Base-by-base conservation (phyloP, 2,329 filamentous ascomycete genomes). In the Ophiosphaerella narmari region DNA sequence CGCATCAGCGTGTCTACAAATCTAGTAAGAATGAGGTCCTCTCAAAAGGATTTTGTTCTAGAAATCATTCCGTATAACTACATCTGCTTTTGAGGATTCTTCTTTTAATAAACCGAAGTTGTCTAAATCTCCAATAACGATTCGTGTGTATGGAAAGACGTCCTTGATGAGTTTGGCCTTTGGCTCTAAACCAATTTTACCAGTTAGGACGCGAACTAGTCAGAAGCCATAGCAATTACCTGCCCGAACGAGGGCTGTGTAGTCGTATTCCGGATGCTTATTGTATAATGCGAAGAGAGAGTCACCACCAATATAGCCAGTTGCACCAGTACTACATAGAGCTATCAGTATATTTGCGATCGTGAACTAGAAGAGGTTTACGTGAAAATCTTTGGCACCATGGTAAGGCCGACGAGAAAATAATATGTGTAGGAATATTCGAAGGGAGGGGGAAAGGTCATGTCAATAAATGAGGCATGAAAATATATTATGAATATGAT, bases 61-160 rank as follows among this genome's bases (percentile, higher is more conserved):
- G 26, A 8, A 29, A 29, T 29, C 26, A 29, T 29, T 52, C 66
- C 62, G 63, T 8, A 68, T 66, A 1, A 84, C 79, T 33, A 84
- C 76, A 59, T 84, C 78, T 2, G 80, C 80, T 42, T 74, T 76
- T 2, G 73, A 69, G 38, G 75, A 72, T 58, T 82, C 80, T 37
- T 75, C 70, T 49, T 77, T 75, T 1, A 83, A 50, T 0, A 82
- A 43, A 0, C 74, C 65, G 1, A 68, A 68, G 50, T 76, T 72
- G 39, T 83, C 79, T 0, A 82, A 66, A 24, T 74, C 73, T n/a
- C 81, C 80, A 37, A 80, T 74, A 1, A 82, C 76, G 14, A 81
- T 70, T 8, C 69, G 68, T 13, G 80, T 64, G 0, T 73, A 74
- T 0, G 80, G 76, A 43, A 78, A 83, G 3, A 69, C 62, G 16